A percentile compares a stretch with the other conserved stretches of the same genome.
Conservation (phyloP, 2,329 filamentous ascomycete genomes). For the Atkinsonella texensis region DNA sequence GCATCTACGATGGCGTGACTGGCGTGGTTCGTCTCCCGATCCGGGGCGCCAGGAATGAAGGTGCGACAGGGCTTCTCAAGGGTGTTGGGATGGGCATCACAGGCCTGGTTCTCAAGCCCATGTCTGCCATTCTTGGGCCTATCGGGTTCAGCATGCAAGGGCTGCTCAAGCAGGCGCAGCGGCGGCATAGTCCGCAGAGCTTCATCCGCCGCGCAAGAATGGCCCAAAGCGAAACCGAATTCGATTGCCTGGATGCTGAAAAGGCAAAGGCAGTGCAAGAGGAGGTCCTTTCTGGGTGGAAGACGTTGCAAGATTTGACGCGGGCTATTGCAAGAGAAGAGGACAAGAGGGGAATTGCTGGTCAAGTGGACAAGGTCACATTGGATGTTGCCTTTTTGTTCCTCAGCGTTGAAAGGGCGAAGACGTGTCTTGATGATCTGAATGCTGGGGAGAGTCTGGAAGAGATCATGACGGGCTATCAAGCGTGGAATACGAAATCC, state of each 20-base stretch:
- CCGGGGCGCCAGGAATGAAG: constrained; percentile 42
- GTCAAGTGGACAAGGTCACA: constrained; percentile 18
- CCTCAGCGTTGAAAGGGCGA: constrained; percentile 35
- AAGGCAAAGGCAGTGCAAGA: constrained; percentile 15
- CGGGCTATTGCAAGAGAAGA: constrained; percentile 16
- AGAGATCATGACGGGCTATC: constrained; percentile 9
- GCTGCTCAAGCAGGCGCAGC: constrained; percentile 45
- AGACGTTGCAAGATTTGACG: constrained; percentile 20
- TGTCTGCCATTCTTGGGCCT: constrained; percentile 48
- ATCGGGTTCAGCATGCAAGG: constrained; percentile 54
- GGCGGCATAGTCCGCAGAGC: constrained; percentile 38
- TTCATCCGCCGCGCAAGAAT: constrained; percentile 47
- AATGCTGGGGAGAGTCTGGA: constrained; percentile 27
- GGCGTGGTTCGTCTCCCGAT: constrained; percentile 49
- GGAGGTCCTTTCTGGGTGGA: constrained; percentile 20
- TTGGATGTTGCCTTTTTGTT: constrained; percentile 25
- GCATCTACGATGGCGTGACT: constrained; percentile 53
- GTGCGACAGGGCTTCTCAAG: constrained; percentile 32
- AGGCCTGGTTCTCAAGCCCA: constrained; percentile 52
- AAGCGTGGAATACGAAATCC: constrained; percentile 5
- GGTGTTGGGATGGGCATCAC: constrained; percentile 52
- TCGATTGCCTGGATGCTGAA: constrained; percentile 22
- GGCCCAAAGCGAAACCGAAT: constrained; percentile 41
- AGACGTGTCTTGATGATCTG: constrained; percentile 32
- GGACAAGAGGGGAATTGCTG: constrained; percentile 27